Percentiles rank a stretch among this genome's conserved stretches.
phyloP scores from a whole-genome alignment of 2,329 filamentous ascomycete genomes.

The Monilinia aucupariae region DNA sequence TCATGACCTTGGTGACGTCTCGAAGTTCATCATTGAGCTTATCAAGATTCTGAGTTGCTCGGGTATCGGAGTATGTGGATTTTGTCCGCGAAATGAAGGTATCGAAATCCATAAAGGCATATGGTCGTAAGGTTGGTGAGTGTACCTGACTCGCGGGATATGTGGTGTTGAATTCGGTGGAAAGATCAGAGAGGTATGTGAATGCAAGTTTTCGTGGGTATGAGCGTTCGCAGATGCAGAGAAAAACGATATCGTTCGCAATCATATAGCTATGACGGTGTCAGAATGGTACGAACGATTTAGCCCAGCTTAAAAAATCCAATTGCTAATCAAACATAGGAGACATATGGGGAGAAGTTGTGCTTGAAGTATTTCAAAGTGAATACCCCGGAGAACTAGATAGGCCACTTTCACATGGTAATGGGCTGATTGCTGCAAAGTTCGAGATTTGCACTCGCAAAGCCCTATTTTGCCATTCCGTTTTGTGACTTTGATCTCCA shows the following conservation, averaged over 20 bases:
- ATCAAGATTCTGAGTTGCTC: conserved; percentile 87
- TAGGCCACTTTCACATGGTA: neutral
- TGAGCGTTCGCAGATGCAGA: conserved; percentile 86
- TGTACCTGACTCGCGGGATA: conserved; percentile 72
- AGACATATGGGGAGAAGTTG: no score
- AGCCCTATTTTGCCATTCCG: neutral
- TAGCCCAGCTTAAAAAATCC: neutral
- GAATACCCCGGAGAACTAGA: neutral
- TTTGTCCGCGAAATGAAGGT: conserved; percentile 92
- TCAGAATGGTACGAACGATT: conserved; percentile 3
- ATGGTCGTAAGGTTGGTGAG: conserved; percentile 72
- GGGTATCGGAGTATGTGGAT: conserved; percentile 86
- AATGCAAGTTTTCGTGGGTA: conserved; percentile 98
- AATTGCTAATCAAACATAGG: neutral
- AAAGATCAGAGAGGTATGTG: conserved; percentile 91
- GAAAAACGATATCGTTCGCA: conserved; percentile 75
- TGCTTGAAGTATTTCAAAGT: neutral
- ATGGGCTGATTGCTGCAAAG: neutral
- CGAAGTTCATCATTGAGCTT: conserved; percentile 94
- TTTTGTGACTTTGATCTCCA: neutral
- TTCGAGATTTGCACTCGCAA: neutral
- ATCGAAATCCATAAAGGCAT: conserved; percentile 97
- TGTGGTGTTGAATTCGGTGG: conserved; percentile 82
- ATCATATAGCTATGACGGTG: conserved; percentile 66
- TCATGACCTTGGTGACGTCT: conserved; percentile 99